phyloP scores from a whole-genome alignment of 352 stramenopile genomes.

The Saprolegnia diclina region DNA sequence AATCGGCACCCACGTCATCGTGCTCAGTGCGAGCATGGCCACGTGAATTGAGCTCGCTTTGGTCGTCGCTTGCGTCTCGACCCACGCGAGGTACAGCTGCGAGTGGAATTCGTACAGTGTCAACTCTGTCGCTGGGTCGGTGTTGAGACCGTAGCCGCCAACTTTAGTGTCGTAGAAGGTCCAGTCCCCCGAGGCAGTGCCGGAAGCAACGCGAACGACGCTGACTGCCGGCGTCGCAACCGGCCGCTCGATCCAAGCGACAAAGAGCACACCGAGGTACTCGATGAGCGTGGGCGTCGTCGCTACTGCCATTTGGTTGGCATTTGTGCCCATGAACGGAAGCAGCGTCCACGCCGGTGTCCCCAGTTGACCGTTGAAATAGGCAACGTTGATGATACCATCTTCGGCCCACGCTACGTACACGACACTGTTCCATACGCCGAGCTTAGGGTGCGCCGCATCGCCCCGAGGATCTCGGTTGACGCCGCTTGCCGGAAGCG shows the following conservation, averaged over 20 bases:
- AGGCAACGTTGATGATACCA: conserved; percentile 49
- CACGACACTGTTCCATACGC: conserved; percentile 41
- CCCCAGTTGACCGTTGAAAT: conserved; percentile 44
- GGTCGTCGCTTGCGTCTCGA: conserved; percentile 33
- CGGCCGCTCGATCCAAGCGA: conserved; percentile 50
- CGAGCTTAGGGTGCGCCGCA: conserved; percentile 26
- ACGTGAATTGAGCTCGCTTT: conserved; percentile 49
- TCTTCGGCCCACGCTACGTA: conserved; percentile 70
- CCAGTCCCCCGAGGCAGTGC: conserved; percentile 48
- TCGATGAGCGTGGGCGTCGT: conserved; percentile 44
- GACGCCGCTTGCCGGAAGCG: background rate
- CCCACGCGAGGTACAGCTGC: conserved; percentile 57
- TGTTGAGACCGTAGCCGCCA: conserved; percentile 40
- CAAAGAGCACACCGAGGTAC: conserved; percentile 52
- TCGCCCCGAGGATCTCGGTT: background rate
- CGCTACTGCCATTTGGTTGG: conserved; percentile 43
- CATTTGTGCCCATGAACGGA: conserved; percentile 59
- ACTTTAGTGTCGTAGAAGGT: conserved; percentile 70
- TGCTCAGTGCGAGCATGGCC: conserved; percentile 28
- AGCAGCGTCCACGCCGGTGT: conserved; percentile 47
- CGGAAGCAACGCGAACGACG: conserved; percentile 36
- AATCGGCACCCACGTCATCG: conserved; percentile 16
- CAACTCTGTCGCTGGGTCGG: conserved; percentile 44
- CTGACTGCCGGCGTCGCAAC: conserved; percentile 27
- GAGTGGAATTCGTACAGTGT: conserved; percentile 42